Percentiles rank a stretch among this genome's conserved stretches.
phyloP scores from a whole-genome alignment of 257 asterid genomes.

The Rehmannia glutinosa region DNA sequence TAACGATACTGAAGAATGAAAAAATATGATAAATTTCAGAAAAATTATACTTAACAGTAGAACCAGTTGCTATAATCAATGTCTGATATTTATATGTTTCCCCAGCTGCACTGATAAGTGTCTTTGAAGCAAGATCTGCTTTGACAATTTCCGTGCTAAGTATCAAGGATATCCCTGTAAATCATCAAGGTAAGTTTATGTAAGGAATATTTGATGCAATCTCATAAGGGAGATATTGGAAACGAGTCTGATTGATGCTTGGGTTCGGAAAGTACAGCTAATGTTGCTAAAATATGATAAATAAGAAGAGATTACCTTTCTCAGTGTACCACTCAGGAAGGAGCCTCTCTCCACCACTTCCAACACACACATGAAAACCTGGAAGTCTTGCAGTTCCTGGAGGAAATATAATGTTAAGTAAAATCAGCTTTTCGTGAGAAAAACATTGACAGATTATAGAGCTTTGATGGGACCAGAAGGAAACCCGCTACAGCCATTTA shows the following conservation, averaged over 20 bases:
- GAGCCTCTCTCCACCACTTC: constrained; percentile 69
- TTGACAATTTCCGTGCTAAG: constrained; percentile 71
- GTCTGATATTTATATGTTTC: constrained; percentile 52
- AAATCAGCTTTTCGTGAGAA: background rate
- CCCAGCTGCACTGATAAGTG: constrained; percentile 58
- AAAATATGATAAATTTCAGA: background rate
- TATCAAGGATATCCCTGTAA: constrained; percentile 50
- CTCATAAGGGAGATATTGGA: background rate
- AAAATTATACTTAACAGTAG: constrained; percentile 34
- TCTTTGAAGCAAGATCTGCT: constrained; percentile 72
- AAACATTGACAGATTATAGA: too few species aligned
- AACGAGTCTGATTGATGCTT: too few species aligned
- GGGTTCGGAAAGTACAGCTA: too few species aligned
- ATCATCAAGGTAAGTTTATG: background rate
- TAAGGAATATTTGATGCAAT: background rate
- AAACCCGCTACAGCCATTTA: too few species aligned
- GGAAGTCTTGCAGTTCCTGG: constrained; percentile 86
- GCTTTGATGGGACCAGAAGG: too few species aligned
- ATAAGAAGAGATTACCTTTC: constrained; percentile 45
- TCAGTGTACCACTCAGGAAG: constrained; percentile 77
- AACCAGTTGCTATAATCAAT: constrained; percentile 82
- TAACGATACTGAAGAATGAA: background rate
- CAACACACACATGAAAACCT: constrained; percentile 82
- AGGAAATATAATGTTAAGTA: background rate
- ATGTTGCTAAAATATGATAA: background rate